Conservation (phyloP, 1,139 yeast species). For the Geotrichum klebahnii region DNA sequence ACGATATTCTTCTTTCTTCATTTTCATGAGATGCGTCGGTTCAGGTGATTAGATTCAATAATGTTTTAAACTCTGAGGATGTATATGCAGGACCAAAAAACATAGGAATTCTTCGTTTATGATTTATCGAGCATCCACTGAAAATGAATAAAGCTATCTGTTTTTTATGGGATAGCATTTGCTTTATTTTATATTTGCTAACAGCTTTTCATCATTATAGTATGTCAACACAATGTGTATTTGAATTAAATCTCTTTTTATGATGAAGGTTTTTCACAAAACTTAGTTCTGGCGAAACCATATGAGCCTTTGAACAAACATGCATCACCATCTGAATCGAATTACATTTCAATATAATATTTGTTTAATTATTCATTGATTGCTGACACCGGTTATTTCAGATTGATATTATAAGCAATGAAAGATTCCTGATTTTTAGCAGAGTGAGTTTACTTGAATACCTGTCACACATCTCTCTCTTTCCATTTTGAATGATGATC, state of each 20-base stretch:
- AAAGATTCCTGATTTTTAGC: too few species aligned
- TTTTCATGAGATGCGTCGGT: conserved; percentile 9
- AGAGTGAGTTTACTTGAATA: neutral
- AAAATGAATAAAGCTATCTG: too few species aligned
- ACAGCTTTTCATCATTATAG: too few species aligned
- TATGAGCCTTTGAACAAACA: conserved; percentile 65
- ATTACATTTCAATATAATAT: neutral
- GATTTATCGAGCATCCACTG: conserved; percentile 43
- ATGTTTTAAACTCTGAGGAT: conserved; percentile 48
- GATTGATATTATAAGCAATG: too few species aligned
- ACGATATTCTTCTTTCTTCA: too few species aligned
- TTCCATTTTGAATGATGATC: conserved; percentile 10
- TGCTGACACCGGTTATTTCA: too few species aligned
- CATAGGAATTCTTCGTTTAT: conserved; percentile 65
- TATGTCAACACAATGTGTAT: too few species aligned
- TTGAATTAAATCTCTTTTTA: too few species aligned
- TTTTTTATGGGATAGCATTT: too few species aligned
- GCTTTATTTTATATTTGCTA: too few species aligned
- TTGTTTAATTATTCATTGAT: too few species aligned
- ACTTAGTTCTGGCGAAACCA: conserved; percentile 25
- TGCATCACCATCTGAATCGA: conserved; percentile 85
- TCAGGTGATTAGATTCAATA: conserved; percentile 27
- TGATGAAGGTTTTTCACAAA: conserved; percentile 40
- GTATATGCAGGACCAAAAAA: conserved; percentile 61
- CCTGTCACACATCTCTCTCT: neutral